phyloP scores from a whole-genome alignment of 176 grass and related monocot genomes.

The Cenchrus americanus region DNA sequence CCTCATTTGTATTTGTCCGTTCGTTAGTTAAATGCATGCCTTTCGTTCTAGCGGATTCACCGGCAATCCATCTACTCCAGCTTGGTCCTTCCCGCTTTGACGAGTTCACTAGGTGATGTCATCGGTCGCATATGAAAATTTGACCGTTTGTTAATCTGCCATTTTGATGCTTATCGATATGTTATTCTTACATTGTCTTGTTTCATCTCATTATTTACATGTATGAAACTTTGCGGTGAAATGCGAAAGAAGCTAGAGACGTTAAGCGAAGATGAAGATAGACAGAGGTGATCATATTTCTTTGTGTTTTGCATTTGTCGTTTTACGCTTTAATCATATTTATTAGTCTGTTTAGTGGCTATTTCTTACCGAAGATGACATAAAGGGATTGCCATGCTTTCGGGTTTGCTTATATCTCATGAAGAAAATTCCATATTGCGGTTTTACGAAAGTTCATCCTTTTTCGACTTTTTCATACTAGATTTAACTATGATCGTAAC shows the following conservation, averaged over 20 bases:
- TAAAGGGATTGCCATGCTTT: conserved; percentile 88
- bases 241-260: conserved; percentile 69
- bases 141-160: conserved; percentile 11
- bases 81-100: conserved; percentile 70
- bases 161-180: conserved; percentile 17
- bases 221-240: conserved; percentile 62
- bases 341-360: too few relatives aligned
- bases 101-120: conserved; percentile 85
- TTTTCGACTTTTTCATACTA: conserved; percentile 22
- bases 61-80: conserved; percentile 72
- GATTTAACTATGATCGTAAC: background rate
- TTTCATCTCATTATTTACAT: conserved; percentile 27
- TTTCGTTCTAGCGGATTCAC: conserved; percentile 56
- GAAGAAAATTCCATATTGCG: background rate
- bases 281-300: conserved; percentile 59
- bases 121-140: conserved; percentile 19
- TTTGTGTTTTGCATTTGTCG: conserved; percentile 24
- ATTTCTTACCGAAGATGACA: too few relatives aligned
- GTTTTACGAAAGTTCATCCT: conserved; percentile 22
- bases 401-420: conserved; percentile 55
- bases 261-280: conserved; percentile 83
- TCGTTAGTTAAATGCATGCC: conserved; percentile 32
- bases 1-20: background rate
- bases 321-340: conserved; percentile 20
- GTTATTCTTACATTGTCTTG: conserved; percentile 32